Evolutionary conservation across 1,284 basidiomycete genomes (phyloP).

Genomic region (Tausonia pullulans): DNA sequence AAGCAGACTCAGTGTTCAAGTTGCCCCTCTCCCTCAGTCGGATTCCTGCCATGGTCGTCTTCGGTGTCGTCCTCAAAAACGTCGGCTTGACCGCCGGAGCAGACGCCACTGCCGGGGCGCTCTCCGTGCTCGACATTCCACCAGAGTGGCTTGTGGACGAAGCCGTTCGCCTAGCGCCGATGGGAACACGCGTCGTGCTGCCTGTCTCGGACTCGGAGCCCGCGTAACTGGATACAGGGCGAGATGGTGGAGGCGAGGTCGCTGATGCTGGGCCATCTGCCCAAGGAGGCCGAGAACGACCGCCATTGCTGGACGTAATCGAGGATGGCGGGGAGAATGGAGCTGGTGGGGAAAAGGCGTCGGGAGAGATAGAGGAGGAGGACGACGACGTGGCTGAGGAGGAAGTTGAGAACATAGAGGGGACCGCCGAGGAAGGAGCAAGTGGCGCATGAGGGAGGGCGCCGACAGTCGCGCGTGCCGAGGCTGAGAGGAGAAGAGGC

Average conservation of each 20-base stretch:
- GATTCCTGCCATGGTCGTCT: slow-evolving; percentile 9
- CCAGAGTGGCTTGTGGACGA: neutral
- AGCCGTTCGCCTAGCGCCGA: neutral
- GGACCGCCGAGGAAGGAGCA: neutral
- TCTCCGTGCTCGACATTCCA: slow-evolving; percentile 41
- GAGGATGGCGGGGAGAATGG: neutral
- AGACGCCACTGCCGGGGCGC: slow-evolving; percentile 55
- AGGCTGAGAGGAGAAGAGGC: slow-evolving; percentile 11
- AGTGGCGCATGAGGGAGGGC: neutral
- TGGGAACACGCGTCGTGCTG: neutral
- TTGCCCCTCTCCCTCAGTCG: neutral
- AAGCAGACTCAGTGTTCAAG: neutral
- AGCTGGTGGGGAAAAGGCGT: neutral
- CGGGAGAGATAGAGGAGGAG: too few relatives aligned
- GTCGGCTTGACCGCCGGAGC: slow-evolving; percentile 29
- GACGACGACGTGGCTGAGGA: neutral
- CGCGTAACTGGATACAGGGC: neutral
- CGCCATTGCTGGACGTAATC: neutral
- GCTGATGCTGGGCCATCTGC: neutral
- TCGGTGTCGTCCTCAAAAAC: slow-evolving; percentile 14
- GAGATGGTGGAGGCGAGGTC: neutral
- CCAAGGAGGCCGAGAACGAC: neutral
- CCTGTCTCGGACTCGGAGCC: neutral
- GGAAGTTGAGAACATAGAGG: neutral
- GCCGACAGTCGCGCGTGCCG: slow-evolving; percentile 1